These are phyloP conservation scores for Erysimum cheiri DNA, from an alignment of 441 rosid genomes.

Conservation along the genomic window DNA sequence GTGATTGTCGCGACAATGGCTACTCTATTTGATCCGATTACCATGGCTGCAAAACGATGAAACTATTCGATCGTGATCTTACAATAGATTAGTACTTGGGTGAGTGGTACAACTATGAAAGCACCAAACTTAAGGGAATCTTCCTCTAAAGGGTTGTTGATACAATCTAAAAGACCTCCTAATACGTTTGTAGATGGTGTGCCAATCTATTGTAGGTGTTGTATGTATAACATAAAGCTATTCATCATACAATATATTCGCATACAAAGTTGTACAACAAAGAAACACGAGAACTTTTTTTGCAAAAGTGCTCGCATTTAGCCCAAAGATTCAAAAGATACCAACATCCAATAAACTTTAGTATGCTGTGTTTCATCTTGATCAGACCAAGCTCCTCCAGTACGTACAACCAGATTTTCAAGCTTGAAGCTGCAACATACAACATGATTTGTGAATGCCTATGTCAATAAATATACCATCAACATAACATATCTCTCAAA, in stretches of 20 bases:
- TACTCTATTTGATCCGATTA: too few relatives aligned
- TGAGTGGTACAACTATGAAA: neutral
- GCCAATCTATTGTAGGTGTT: neutral
- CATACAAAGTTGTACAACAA: neutral
- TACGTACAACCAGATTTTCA: neutral
- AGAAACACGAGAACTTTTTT: neutral
- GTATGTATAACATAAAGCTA: neutral
- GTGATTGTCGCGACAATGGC: too few relatives aligned
- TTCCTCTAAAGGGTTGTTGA: neutral
- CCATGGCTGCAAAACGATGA: neutral
- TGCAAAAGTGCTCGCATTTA: neutral
- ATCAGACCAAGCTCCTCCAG: slow-evolving; percentile 16
- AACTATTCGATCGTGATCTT: neutral
- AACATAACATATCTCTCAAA: neutral
- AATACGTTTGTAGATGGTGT: neutral
- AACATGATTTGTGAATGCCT: neutral
- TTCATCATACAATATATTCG: slow-evolving; percentile 1
- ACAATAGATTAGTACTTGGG: neutral
- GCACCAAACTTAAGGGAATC: neutral
- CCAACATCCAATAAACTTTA: neutral
- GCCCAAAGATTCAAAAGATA: neutral
- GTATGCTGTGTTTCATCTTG: neutral
- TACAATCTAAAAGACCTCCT: neutral
- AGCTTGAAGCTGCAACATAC: slow-evolving; percentile 6
- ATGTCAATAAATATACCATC: neutral